A percentile compares a stretch with the other conserved stretches of the same genome.
phyloP scores from a whole-genome alignment of 1,139 yeast species.

The Lizanozyma gosingica region DNA sequence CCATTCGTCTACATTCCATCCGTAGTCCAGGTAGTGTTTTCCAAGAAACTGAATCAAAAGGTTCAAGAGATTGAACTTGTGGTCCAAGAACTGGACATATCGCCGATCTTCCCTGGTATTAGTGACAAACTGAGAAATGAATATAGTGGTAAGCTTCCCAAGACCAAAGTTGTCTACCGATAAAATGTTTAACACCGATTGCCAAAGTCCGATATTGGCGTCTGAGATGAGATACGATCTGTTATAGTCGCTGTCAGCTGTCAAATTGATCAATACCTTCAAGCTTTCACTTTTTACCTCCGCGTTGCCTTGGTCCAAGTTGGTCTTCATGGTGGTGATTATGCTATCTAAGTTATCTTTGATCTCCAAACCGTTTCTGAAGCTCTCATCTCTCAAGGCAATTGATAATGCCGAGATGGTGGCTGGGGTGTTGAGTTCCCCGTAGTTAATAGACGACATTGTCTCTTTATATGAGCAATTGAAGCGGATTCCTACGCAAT shows the following conservation, averaged over 20 bases:
- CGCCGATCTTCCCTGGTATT: background rate
- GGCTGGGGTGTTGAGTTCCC: background rate
- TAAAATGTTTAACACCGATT: slow-evolving; percentile 3
- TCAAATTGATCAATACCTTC: slow-evolving; percentile 13
- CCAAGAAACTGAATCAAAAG: background rate
- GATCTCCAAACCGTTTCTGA: slow-evolving; percentile 2
- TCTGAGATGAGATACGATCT: slow-evolving; percentile 3
- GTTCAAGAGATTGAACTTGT: slow-evolving; percentile 1
- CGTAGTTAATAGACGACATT: background rate
- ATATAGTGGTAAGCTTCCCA: slow-evolving; percentile 6
- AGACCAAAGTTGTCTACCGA: slow-evolving; percentile 3
- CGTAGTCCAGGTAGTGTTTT: background rate
- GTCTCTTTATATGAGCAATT: too few species aligned
- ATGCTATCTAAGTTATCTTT: background rate
- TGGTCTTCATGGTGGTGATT: background rate
- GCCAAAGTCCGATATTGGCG: background rate
- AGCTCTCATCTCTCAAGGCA: slow-evolving; percentile 2
- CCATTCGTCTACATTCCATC: background rate
- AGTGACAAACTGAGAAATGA: background rate
- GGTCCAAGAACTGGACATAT: slow-evolving; percentile 2
- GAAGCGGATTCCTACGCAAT: too few species aligned
- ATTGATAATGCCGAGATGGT: slow-evolving; percentile 2
- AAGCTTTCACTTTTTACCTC: slow-evolving; percentile 7
- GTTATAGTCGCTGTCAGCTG: slow-evolving; percentile 16
- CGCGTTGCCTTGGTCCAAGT: background rate